phyloP scores from a whole-genome alignment of 495 filamentous ascomycete species.

The Xylaria bambusicola region DNA sequence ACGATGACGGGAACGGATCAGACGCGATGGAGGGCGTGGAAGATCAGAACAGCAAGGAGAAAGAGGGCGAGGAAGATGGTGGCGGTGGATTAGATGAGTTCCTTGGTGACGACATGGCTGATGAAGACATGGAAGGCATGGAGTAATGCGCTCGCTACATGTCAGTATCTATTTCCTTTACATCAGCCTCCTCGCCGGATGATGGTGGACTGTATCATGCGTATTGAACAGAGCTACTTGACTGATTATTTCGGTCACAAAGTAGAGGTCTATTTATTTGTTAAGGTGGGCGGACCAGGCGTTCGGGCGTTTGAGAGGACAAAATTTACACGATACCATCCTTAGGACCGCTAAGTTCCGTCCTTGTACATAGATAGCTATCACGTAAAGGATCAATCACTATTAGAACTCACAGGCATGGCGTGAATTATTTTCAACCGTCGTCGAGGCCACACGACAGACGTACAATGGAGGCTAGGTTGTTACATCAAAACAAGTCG shows the following conservation, averaged over 20 bases:
- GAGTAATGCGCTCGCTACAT: conserved; percentile 11
- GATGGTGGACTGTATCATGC: no score
- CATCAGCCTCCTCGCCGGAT: no score
- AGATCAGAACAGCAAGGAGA: conserved; percentile 35
- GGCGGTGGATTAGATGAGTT: conserved; percentile 58
- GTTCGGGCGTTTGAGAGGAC: conserved; percentile 6
- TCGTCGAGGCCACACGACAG: no score
- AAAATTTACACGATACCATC: conserved; percentile 8
- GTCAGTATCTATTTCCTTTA: no score
- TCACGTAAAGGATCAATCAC: neutral
- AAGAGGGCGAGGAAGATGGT: conserved; percentile 47
- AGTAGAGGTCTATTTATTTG: neutral
- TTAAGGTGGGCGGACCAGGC: neutral
- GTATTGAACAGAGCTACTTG: no score
- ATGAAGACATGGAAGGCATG: conserved; percentile 38
- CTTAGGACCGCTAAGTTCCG: neutral
- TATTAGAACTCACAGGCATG: neutral
- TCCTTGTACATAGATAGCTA: neutral
- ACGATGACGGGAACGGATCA: conserved; percentile 43
- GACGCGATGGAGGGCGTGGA: conserved; percentile 52
- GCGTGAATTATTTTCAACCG: neutral
- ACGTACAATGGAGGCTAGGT: no score
- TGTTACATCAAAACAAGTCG: no score
- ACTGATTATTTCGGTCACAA: neutral
- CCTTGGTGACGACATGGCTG: conserved; percentile 45